Base-by-base conservation (phyloP, 306 rosid species). In the Prunus mume region DNA sequence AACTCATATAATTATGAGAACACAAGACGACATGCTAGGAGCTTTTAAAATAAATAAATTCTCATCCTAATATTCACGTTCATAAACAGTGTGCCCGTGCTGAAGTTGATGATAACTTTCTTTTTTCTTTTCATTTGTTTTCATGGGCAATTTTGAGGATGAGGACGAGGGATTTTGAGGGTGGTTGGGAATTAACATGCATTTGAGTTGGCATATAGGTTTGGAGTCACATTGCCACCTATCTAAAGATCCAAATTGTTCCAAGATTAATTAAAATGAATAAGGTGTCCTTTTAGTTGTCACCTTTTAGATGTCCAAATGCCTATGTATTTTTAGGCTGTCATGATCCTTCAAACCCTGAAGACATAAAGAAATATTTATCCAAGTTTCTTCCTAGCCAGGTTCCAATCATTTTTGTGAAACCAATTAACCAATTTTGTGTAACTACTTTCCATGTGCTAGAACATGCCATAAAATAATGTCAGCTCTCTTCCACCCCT, bases 391-490 rank as follows among this genome's bases (percentile, higher is more conserved):
- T 57, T 22, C 62, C 43, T 27, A 32, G 3, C 43, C n/a, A 32
- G 3, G 3, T 14, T 34, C 66, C 71, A 80, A 66, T 80, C 75
- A 68, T 68, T 68, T 43, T 60, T 43, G 32, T 24, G 38, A 49
- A 51, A 20, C 54, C 28, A 47, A 38, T 41, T 2, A 52, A 15
- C 55, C 49, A 24, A 34, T 14, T 43, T 24, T 22, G 12, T 45
- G 34, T 3, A 46, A 56, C 63, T 17, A 2, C 55, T 43, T 58
- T 79, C 73, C 52, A 24, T 43, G 62, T 50, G 75, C 65, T 67
- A 56, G 64, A 79, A 72, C 78, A 81, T 81, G 78, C 19, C 32
- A 12, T 2, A 46, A 20, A 76, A 19, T 64, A 54, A 17, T 54
- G 4, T 12, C 4, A 52, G 28, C 54, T 32, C 64, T 71, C 45